phyloP scores from a whole-genome alignment of 2,329 filamentous ascomycete species.

The Colletotrichum sidae region DNA sequence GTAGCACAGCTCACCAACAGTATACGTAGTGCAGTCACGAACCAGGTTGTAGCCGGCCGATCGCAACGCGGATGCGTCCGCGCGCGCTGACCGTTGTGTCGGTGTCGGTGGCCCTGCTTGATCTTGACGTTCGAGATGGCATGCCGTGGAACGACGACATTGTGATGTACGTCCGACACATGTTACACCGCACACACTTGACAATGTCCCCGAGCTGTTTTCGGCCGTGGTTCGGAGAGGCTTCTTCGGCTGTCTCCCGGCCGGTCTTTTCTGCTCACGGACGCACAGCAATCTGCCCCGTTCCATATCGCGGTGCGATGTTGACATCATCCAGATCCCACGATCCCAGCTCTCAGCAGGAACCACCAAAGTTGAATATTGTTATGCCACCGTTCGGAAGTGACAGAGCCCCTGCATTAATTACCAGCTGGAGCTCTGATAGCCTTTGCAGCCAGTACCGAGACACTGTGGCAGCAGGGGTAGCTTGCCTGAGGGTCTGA shows the following conservation, averaged over 20 bases:
- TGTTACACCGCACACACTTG: too few species aligned
- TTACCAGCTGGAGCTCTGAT: constrained; percentile 22
- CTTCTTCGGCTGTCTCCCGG: not conserved
- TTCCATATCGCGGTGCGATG: constrained; percentile 20
- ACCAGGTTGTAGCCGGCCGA: constrained; percentile 31
- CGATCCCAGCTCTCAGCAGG: constrained; percentile 20
- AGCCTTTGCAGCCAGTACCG: constrained; percentile 21
- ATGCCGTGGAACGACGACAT: too few species aligned
- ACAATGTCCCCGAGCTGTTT: not conserved
- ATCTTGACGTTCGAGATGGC: too few species aligned
- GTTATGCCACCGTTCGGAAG: constrained; percentile 31
- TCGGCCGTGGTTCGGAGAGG: not conserved
- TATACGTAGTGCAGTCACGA: constrained; percentile 5
- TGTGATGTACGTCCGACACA: too few species aligned
- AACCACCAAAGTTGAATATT: constrained; percentile 30
- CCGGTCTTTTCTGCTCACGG: not conserved
- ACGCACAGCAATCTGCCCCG: constrained; percentile 11
- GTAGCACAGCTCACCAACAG: constrained; percentile 1
- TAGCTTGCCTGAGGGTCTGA: constrained; percentile 12
- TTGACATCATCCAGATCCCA: constrained; percentile 28
- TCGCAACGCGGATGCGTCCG: constrained; percentile 27
- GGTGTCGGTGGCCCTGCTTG: not conserved
- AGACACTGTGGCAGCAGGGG: constrained; percentile 18
- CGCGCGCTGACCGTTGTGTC: constrained; percentile 10
- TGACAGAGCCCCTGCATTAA: constrained; percentile 23